Evolutionary conservation across 1,284 basidiomycete species (phyloP).

Genomic region (Naganishia cerealis): DNA sequence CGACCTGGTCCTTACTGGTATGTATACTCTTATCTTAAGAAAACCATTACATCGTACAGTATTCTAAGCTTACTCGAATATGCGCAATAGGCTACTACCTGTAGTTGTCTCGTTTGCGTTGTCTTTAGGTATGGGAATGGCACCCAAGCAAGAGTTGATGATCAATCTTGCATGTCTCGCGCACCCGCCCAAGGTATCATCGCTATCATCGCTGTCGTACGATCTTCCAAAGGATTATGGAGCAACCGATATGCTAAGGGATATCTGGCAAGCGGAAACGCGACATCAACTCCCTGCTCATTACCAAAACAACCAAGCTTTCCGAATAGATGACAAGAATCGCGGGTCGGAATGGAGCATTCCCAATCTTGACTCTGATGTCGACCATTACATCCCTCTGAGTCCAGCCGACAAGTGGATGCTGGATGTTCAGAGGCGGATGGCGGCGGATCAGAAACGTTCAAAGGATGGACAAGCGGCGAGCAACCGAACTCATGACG

Average conservation of each 20-base stretch:
- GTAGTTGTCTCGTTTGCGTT: slow-evolving; percentile 46
- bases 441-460: slow-evolving; percentile 31
- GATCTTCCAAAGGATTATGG: slow-evolving; percentile 4
- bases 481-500: slow-evolving; percentile 12
- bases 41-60: not conserved
- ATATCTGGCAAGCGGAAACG: slow-evolving; percentile 22
- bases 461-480: not conserved
- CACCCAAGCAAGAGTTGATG: slow-evolving; percentile 48
- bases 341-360: not conserved
- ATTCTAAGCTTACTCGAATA: no score
- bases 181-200: slow-evolving; percentile 43
- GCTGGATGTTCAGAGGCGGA: slow-evolving; percentile 42
- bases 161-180: slow-evolving; percentile 53
- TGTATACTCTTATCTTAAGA: not conserved
- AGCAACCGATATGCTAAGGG: slow-evolving; percentile 1
- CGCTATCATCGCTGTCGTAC: not conserved
- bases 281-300: not conserved
- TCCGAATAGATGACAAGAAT: not conserved
- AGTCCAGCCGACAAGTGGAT: slow-evolving; percentile 51
- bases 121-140: slow-evolving; percentile 46
- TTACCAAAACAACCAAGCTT: not conserved
- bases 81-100: slow-evolving; percentile 43
- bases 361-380: not conserved
- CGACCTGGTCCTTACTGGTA: slow-evolving; percentile 42
- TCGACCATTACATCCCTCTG: slow-evolving; percentile 27